These are phyloP conservation scores for Uromyces viciae-fabae DNA, from an alignment of 1,284 basidiomycete genomes.

Conservation along the genomic window DNA sequence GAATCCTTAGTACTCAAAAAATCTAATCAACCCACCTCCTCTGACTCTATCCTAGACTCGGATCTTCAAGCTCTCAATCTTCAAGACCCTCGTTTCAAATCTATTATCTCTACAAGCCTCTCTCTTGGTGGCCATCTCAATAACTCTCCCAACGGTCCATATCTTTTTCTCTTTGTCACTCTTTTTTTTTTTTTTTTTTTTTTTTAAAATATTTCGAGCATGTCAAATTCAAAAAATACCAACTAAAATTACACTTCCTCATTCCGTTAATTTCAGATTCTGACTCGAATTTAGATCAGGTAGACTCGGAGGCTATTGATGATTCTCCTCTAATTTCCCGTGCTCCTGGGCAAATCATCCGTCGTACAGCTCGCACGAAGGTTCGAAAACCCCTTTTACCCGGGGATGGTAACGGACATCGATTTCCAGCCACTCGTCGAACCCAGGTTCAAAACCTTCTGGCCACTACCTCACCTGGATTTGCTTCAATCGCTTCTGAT, in stretches of 20 bases:
- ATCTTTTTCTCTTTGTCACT: neutral
- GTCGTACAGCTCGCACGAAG: constrained; percentile 86
- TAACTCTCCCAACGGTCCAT: neutral
- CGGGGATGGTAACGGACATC: constrained; percentile 73
- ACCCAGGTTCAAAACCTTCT: constrained; percentile 1
- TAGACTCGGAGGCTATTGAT: constrained; percentile 63
- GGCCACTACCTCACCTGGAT: constrained; percentile 19
- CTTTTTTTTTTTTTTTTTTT: neutral
- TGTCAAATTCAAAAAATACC: neutral
- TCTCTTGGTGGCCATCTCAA: constrained; percentile 57
- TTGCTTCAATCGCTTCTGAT: constrained; percentile 45
- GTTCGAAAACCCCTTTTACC: constrained; percentile 79
- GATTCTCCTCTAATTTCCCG: constrained; percentile 85
- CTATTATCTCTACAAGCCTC: constrained; percentile 76
- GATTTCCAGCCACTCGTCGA: constrained; percentile 60
- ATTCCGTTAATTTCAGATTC: neutral
- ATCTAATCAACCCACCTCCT: constrained; percentile 46
- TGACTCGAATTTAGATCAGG: constrained; percentile 6
- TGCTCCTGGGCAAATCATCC: constrained; percentile 79
- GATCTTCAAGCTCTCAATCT: constrained; percentile 57
- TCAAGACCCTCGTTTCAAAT: constrained; percentile 57
- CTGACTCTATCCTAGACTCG: constrained; percentile 73
- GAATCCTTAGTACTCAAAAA: constrained; percentile 82
- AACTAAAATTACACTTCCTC: neutral
- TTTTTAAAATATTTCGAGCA: neutral